These are phyloP conservation scores for Achaetomium macrosporum DNA, from an alignment of 2,329 filamentous ascomycete species.

Conservation along the genomic window DNA sequence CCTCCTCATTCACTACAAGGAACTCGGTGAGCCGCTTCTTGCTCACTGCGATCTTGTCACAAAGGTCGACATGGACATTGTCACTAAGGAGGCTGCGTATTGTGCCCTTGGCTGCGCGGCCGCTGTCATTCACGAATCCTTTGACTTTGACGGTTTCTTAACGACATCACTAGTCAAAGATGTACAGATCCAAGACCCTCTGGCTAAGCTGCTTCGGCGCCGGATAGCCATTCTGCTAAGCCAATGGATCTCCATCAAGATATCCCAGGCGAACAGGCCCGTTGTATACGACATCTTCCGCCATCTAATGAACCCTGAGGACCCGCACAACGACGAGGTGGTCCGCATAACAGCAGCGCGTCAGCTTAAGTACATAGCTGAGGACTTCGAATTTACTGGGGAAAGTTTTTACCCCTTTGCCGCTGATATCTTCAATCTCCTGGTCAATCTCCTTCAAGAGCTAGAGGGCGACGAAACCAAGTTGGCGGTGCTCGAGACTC, in stretches of 20 bases:
- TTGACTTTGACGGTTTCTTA: slow-evolving; percentile 82
- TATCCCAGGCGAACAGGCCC: slow-evolving; percentile 60
- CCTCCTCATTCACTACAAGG: slow-evolving; percentile 82
- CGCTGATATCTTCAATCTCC: slow-evolving; percentile 61
- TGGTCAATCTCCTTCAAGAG: slow-evolving; percentile 73
- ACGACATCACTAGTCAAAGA: slow-evolving; percentile 70
- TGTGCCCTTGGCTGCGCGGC: slow-evolving; percentile 85
- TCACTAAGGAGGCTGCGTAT: slow-evolving; percentile 91
- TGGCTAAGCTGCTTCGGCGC: slow-evolving; percentile 77
- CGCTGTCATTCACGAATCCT: slow-evolving; percentile 62
- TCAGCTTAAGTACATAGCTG: slow-evolving; percentile 71
- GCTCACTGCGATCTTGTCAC: slow-evolving; percentile 77
- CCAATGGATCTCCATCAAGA: slow-evolving; percentile 79
- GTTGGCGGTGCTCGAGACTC: slow-evolving; percentile 81
- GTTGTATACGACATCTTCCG: slow-evolving; percentile 85
- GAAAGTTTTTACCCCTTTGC: slow-evolving; percentile 73
- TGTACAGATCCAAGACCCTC: slow-evolving; percentile 55
- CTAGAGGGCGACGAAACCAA: slow-evolving; percentile 83
- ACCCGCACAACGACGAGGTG: slow-evolving; percentile 80
- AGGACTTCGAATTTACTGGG: slow-evolving; percentile 76
- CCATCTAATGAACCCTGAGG: slow-evolving; percentile 72
- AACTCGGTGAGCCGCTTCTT: slow-evolving; percentile 71
- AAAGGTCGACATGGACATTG: slow-evolving; percentile 58
- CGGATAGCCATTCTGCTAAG: slow-evolving; percentile 84
- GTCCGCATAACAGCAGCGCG: slow-evolving; percentile 87